Evolutionary conservation across 441 rosid species (phyloP), one percentile per base, ranked within the genome.

Genomic region (Gossypium laxum): DNA sequence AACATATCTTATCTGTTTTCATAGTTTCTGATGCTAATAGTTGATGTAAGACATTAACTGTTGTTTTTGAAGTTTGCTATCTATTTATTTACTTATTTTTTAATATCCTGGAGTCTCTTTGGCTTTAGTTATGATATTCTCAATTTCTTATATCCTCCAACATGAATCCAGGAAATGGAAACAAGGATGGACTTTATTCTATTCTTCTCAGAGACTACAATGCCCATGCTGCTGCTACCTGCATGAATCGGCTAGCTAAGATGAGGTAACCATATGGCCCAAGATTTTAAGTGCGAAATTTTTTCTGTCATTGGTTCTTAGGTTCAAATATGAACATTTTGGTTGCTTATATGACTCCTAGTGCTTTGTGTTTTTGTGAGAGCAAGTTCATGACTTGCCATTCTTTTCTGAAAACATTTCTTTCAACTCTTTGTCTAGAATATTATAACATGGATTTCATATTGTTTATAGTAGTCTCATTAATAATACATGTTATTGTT

Each of bases 171-270:
- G 99, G 99, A 72, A 94, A 89, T 81, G 99, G 99, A 74, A 94
- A 87, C 85, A 94, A 91, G 82, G 94, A 92, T 80, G 99, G 99
- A 75, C 87, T 94, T 76, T 94, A 84, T 74, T 88, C 99, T 78
- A 73, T 94, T 79, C 99, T 94, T 77, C 84, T 94, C 21, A 85
- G 98, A 79, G 99, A 94, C 81, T 94, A 94, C 83, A 86, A 78
- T 80, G 84, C 96, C 67, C 92, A 86, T 82, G 98, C 96, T 73
- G 96, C 98, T 82, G 89, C 98, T 60, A 79, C 86, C 80, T 92
- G 98, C 89, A 94, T 94, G 99, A 92, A 88, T 80, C 91, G 99
- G 59, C 87, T 94, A 72, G 97, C 99, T 79, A 94, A 94, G 77
- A 70, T 94, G 82, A 94, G 99, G 99, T 88, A 82, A 82, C 69